Percentiles rank a stretch among this genome's conserved stretches.
These are phyloP conservation scores for Hypoxylon sp. DNA, from an alignment of 2,329 filamentous ascomycete species.

Conservation along the genomic window DNA sequence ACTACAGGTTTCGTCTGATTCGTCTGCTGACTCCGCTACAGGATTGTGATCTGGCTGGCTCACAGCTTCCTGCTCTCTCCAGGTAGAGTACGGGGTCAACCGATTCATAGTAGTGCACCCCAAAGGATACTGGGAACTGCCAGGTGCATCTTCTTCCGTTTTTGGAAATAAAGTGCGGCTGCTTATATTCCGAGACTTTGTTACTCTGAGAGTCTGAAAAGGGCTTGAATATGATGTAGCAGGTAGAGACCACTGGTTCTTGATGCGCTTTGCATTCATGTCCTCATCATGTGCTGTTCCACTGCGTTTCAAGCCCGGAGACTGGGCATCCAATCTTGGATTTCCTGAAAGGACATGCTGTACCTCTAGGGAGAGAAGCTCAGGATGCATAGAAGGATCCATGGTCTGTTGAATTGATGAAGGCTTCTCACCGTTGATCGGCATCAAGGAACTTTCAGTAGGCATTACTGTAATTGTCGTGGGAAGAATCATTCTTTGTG, in stretches of 20 bases:
- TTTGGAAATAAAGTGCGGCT: conserved; percentile 1
- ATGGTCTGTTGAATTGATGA: neutral
- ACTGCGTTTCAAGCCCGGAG: conserved; percentile 25
- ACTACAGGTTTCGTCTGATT: neutral
- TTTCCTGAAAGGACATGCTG: neutral
- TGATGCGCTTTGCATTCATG: conserved; percentile 18
- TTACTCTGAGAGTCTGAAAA: conserved; percentile 45
- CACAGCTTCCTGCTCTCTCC: neutral
- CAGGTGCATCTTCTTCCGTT: neutral
- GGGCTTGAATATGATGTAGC: conserved; percentile 32
- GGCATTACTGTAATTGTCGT: neutral
- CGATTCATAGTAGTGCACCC: conserved; percentile 39
- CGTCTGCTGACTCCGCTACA: neutral
- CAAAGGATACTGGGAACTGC: conserved; percentile 5
- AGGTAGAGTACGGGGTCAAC: conserved; percentile 38
- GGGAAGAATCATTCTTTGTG: neutral
- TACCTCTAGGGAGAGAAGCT: neutral
- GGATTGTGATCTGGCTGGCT: conserved; percentile 3
- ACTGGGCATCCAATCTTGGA: neutral
- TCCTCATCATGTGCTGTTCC: conserved; percentile 9
- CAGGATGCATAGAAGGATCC: neutral
- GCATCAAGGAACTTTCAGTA: conserved; percentile 4
- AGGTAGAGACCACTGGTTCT: conserved; percentile 27
- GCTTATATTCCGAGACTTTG: conserved; percentile 32
- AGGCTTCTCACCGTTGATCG: conserved; percentile 9